Percentiles rank a stretch among this genome's conserved stretches.
Conservation (phyloP, 1,284 basidiomycete species). For the Boletus hoseneyae region DNA sequence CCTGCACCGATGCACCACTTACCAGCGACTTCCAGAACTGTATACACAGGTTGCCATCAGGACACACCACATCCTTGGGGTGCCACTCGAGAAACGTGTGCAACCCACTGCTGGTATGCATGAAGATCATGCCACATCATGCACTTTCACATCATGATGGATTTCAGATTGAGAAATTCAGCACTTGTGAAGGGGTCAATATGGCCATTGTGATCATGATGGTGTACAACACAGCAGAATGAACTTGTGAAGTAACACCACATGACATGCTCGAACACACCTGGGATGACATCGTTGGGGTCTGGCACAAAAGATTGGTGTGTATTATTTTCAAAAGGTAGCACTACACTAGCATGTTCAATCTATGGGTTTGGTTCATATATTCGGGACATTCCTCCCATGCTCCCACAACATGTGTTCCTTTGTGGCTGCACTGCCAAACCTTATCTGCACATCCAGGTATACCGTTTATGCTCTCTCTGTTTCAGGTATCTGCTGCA, state of each 20-base stretch:
- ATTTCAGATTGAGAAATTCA: constrained; percentile 41
- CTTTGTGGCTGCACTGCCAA: no score
- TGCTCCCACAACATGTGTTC: no score
- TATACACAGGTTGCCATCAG: constrained; percentile 60
- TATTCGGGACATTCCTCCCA: neutral
- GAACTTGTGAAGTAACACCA: constrained; percentile 26
- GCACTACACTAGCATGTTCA: no score
- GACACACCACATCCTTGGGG: constrained; percentile 51
- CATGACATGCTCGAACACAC: constrained; percentile 40
- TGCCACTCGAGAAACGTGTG: constrained; percentile 66
- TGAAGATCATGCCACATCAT: constrained; percentile 66
- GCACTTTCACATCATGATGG: constrained; percentile 58
- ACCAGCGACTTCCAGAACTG: constrained; percentile 56
- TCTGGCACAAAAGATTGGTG: no score
- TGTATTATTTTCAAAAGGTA: no score
- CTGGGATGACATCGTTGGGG: constrained; percentile 40
- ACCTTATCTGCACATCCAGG: neutral
- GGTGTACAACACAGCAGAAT: no score
- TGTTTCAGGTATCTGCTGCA: no score
- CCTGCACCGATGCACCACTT: constrained; percentile 36
- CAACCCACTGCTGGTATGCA: constrained; percentile 69
- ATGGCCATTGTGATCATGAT: no score
- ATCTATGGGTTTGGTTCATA: no score
- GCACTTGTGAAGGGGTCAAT: no score
- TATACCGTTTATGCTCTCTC: neutral